Base-by-base conservation (phyloP, 805 yeast genomes). In the Metschnikowia sp. region DNA sequence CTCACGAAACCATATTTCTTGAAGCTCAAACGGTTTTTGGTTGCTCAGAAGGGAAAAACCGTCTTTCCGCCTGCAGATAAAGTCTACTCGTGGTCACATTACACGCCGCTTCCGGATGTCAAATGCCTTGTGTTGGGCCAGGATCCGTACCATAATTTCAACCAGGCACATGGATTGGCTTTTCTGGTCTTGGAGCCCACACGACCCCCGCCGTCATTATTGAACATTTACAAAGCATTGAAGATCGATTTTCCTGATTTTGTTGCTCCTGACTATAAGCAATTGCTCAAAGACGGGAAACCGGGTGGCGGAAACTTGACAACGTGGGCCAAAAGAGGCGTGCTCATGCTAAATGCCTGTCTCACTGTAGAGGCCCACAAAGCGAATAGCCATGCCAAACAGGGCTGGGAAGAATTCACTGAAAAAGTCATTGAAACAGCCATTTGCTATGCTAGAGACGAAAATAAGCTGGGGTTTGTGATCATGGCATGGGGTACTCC, bases 141-240 rank as follows among this genome's bases (percentile, higher is more conserved):
- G 64, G 99, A 94, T 63, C 99, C 99, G 0, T 94, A 94, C 63
- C 99, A 94, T 65, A 89, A 90, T 63, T 66, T 67, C 57, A 86
- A 87, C 62, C 99, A 94, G 65, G 99, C 99, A 0, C 99, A 94
- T 61, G 99, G 99, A 0, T 70, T 94, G 29, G 98, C 99, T 3
- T 94, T 94, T 57, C 86, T 95, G 18, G 98, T 94, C 1, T 76
- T 81, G 47, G 85, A 86, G 31, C 96, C 96, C 1, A 73, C 78
- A 0, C 83, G 89, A 0, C 81, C 82, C 1, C 86, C 94, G 2
- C 98, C 99, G 0, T 89, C 97, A 1, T 71, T 94, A 48, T 74
- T 79, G 41, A 94, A 94, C 62, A 94, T 94, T 47, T 94, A 84
- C 72, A 92, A 89, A 60, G 83, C 88, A 15, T 66, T 94, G 11